Base-by-base conservation (phyloP, 805 yeast genomes). In the Diddensiella caesifluorescens region DNA sequence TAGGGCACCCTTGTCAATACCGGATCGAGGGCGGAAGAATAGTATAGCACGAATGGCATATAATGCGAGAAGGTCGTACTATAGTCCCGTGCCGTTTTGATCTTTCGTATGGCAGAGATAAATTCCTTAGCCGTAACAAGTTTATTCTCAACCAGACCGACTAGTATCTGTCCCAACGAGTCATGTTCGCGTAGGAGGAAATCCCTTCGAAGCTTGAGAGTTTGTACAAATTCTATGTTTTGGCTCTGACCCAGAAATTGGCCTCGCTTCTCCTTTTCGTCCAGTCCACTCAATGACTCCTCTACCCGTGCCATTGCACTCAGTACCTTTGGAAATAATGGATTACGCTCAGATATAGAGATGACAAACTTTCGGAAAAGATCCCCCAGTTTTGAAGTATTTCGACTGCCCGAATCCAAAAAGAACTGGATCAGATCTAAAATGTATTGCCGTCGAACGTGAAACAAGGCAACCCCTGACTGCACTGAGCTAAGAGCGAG, bases 101-200 rank as follows among this genome's bases (percentile, higher is more conserved):
- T 59, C 41, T 72, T 79, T 5, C 64, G 55, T 1, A 80, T 47
- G 5, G 81, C 42, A 13, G 60, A 54, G 13, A 54, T 50, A 51
- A 71, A 71, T 4, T 68, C 60, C 0, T 63, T 57, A 5, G 61
- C 63, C 28, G 59, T 49, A 1, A 63, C 51, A 20, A 56, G 45
- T 29, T 67, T 65, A 28, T 65, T 65, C 2, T 66, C 64, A 5
- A 72, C 64, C 33, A 75, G 59, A 2, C 82, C 80, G 51, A 60
- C 75, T 4, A 82, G 64, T 1, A 85, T 67, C 57, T 79, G 83
- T 33, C 89, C 80, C 41, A 89, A 61, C 1, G 71, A 56, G 53
- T 86, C 95, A 58, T 88, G 92, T 52, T 80, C 80, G 38, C 67
- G 68, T 39, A 77, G 71, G 22, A 85, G 65, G 48, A 77, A 77